Base-by-base conservation (phyloP, 2,329 filamentous ascomycete species). In the Botrytis cinerea region DNA sequence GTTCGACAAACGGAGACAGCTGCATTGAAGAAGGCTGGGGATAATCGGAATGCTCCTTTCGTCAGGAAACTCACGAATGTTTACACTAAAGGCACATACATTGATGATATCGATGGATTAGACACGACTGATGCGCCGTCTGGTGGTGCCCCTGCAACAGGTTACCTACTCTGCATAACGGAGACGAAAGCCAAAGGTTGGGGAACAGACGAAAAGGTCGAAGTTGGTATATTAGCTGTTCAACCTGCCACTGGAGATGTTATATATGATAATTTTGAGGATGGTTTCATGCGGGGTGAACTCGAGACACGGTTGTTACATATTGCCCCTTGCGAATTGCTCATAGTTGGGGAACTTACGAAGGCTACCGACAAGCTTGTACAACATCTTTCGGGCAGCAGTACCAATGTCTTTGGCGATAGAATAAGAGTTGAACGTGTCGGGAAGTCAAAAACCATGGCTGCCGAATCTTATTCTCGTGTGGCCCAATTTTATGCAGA, bases 31-130 rank as follows among this genome's bases (percentile, higher is more conserved):
- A 97, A 97, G 76, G 96, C 90, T 1, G 95, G 96, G 62, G 94
- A 97, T 81, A 99, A 98, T 82, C 90, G 93, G 73, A 98, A 97
- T 80, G 89, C 94, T 0, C 95, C 96, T 0, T 99, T 99, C 78
- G 89, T 94, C 54, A 90, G 96, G 51, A 96, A 97, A 79, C 89
- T 99, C 79, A 98, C 96, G 25, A 98, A 97, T 80, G 87, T 99
- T 10, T 99, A 99, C 83, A 99, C 96, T 14, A 99, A 98, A 82
- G 96, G 95, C 61, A 99, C 96, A 3, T 99, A 98, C 78, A 92
- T 99, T 73, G 96, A 98, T 80, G 96, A 99, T 81, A 88, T 93
- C 16, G 95, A 96, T 75, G 93, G 93, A 40, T 83, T 97, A 8
- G 92, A 93, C 70, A 76, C 80, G 80, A 74, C 77, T 0, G 85